phyloP scores from a whole-genome alignment of 805 yeast genomes.

The Pichia cephalocereana region DNA sequence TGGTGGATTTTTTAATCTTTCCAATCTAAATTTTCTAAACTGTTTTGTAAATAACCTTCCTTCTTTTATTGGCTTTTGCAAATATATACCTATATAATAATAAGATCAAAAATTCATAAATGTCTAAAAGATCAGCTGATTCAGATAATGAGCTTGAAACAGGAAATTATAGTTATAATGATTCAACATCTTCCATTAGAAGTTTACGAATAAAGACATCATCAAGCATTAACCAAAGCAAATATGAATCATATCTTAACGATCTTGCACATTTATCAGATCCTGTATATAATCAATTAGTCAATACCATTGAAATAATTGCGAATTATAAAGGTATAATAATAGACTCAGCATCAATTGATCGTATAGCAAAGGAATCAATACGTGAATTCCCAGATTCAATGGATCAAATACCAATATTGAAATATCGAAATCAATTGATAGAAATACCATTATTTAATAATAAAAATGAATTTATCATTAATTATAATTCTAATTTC shows the following conservation, averaged over 20 bases:
- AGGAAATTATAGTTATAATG: no score
- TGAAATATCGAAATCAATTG: constrained; percentile 11
- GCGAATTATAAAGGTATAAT: background rate
- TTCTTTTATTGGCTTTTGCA: no score
- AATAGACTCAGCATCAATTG: background rate
- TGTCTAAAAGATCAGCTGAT: background rate
- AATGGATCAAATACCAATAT: background rate
- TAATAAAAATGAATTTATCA: background rate
- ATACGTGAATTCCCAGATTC: constrained; percentile 1
- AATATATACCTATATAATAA: no score
- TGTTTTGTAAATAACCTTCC: no score
- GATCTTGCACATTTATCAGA: background rate
- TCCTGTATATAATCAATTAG: background rate
- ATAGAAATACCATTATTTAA: constrained; percentile 10
- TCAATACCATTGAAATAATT: background rate
- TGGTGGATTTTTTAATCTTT: no score
- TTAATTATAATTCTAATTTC: constrained; percentile 6
- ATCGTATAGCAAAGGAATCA: background rate
- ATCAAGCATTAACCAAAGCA: background rate
- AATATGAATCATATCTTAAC: background rate
- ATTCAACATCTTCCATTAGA: background rate
- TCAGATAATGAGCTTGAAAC: background rate
- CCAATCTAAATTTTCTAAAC: no score
- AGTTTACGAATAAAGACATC: background rate
- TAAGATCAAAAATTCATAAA: background rate